A percentile compares a stretch with the other conserved stretches of the same genome.
Conservation (phyloP, 1,139 yeast genomes). For the Sugiyamaella xylanicola region DNA sequence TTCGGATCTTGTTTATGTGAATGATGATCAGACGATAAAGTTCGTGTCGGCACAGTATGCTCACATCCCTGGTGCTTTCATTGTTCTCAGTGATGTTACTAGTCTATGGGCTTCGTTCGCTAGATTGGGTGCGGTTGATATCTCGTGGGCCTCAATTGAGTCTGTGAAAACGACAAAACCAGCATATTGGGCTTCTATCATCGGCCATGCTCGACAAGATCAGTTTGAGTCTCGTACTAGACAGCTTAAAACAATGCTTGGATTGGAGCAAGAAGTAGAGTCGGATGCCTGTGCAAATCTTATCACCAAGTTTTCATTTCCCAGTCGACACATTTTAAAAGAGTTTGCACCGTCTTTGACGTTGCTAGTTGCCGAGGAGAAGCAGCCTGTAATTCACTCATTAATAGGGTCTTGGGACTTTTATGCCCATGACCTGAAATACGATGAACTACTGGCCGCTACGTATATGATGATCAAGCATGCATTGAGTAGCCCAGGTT, state of each 20-base stretch:
- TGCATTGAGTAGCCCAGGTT: conserved; percentile 44
- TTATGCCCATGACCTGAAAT: conserved; percentile 67
- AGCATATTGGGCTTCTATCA: conserved; percentile 13
- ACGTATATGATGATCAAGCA: conserved; percentile 58
- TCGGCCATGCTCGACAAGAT: conserved; percentile 15
- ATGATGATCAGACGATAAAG: conserved; percentile 13
- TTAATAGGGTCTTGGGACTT: conserved; percentile 47
- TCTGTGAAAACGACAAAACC: conserved; percentile 12
- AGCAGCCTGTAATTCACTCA: conserved; percentile 7
- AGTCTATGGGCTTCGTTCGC: conserved; percentile 21
- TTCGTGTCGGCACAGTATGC: conserved; percentile 22
- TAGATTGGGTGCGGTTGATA: conserved; percentile 26
- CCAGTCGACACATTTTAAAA: conserved; percentile 18
- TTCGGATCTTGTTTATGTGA: conserved; percentile 3
- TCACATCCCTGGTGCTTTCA: conserved; percentile 27
- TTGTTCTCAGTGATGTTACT: conserved; percentile 23
- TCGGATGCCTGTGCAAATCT: conserved; percentile 17
- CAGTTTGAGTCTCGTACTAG: conserved; percentile 23
- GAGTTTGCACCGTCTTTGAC: conserved; percentile 15
- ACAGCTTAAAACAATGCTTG: conserved; percentile 24
- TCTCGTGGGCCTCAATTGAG: conserved; percentile 14
- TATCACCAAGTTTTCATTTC: conserved; percentile 18
- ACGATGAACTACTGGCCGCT: conserved; percentile 68
- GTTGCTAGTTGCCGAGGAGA: conserved; percentile 3
- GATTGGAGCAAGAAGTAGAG: conserved; percentile 18